phyloP scores from a whole-genome alignment of 1,284 basidiomycete genomes.

The Tilletia caries region DNA sequence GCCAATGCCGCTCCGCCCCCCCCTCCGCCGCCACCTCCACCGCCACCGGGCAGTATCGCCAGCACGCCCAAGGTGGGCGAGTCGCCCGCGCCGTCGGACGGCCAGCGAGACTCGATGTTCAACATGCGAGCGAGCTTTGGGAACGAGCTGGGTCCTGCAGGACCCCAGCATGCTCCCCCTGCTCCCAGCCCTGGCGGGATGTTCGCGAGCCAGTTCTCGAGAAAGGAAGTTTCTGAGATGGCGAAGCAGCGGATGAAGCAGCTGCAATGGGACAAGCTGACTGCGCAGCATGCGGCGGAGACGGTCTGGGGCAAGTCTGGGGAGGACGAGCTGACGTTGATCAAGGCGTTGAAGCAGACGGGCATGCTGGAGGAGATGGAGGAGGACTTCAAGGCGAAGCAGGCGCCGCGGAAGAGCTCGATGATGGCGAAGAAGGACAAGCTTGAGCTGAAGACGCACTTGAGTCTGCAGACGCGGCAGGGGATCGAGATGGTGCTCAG shows the following conservation, averaged over 20 bases:
- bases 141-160: conserved; percentile 35
- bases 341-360: conserved; percentile 34
- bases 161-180: conserved; percentile 47
- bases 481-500: conserved; percentile 43
- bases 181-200: conserved; percentile 63
- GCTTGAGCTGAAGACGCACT: conserved; percentile 52
- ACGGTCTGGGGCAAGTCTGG: conserved; percentile 47
- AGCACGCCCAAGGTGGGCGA: conserved; percentile 23
- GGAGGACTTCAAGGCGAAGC: conserved; percentile 95
- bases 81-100: conserved; percentile 21
- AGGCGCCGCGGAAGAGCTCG: conserved; percentile 61
- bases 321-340: conserved; percentile 34
- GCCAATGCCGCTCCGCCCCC: background rate
- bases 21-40: conserved; percentile 10
- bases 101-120: conserved; percentile 44
- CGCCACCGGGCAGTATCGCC: conserved; percentile 3
- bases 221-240: conserved; percentile 81
- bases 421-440: conserved; percentile 54
- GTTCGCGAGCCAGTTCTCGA: conserved; percentile 32
- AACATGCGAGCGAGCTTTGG: conserved; percentile 44
- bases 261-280: conserved; percentile 89
- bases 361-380: conserved; percentile 96
- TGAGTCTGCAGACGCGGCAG: conserved; percentile 40
- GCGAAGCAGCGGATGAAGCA: conserved; percentile 94
- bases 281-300: conserved; percentile 50